Base-by-base conservation (phyloP, 108 stramenopile genomes). In the Fragilaria crotonensis region DNA sequence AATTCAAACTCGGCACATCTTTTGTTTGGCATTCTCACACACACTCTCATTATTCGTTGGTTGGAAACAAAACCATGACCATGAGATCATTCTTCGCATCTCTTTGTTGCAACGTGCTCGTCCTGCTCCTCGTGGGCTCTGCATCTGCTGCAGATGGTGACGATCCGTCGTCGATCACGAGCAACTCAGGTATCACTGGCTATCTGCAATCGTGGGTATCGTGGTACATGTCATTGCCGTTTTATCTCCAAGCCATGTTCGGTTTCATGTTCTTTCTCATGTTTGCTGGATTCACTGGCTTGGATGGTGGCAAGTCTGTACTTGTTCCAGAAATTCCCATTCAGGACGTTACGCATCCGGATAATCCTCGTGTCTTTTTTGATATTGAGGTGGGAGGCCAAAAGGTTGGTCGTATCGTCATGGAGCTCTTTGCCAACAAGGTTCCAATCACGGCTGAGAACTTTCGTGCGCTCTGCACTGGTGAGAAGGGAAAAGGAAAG, bases 371-470 rank as follows among this genome's bases (percentile, higher is more conserved):
- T 11, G 77, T 80, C 33, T 95, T 60, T 76, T 91, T 95, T 60
- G 90, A 91, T 60, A 83, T 95, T 48, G 71, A 70, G 54, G 85
- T 95, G 70, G 93, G 83, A 30, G 96, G 89, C 57, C 56, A 76
- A 56, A 45, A 56, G 0, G 83, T 65, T 5, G 95, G 94, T n/a
- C 79, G 94, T 23, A 86, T 98, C 47, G 58, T 75, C 47, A 92
- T 98, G 81, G 90, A 92, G 57, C 75, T 98, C 9, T 80, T 66
- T 58, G 75, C 81, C 2, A 88, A 93, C 46, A 78, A 85, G 19
- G 95, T 89, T 5, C 97, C 97, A 53, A 93, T 91, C 68, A 97
- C 96, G 0, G 93, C 94, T 20, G 96, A 95, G 64, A 90, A 90
- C 66, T 90, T 90, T 51, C 52, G 9, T 2, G 4, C 69, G 33